A percentile compares a stretch with the other conserved stretches of the same genome.
These are phyloP conservation scores for Diaporthe humulicola DNA, from an alignment of 2,329 filamentous ascomycete species.

Conservation along the genomic window DNA sequence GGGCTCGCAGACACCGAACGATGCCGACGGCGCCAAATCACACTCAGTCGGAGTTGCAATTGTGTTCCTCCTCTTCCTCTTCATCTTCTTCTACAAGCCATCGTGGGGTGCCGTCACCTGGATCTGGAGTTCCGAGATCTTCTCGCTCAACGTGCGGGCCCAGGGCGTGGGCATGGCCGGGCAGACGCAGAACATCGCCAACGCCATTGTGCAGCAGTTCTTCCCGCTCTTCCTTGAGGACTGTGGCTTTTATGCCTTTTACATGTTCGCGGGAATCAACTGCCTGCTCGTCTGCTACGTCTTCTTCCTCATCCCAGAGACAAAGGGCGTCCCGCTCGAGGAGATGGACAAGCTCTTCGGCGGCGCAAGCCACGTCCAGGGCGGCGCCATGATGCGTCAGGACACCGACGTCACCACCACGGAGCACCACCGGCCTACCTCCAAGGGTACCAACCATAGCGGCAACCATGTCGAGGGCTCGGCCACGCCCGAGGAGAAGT, in stretches of 20 bases:
- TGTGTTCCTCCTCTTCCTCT: constrained; percentile 74
- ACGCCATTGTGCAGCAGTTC: constrained; percentile 73
- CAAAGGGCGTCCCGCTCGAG: constrained; percentile 51
- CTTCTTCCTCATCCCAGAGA: constrained; percentile 51
- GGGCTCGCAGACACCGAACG: constrained; percentile 57
- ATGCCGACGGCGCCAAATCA: constrained; percentile 65
- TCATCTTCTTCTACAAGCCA: constrained; percentile 75
- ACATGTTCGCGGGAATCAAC: constrained; percentile 43
- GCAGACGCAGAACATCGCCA: constrained; percentile 72
- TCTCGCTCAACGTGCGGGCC: constrained; percentile 77
- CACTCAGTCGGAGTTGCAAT: constrained; percentile 73
- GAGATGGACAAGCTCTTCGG: constrained; percentile 53
- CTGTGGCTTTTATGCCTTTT: constrained; percentile 55
- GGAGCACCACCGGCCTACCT: constrained; percentile 41
- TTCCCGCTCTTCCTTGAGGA: constrained; percentile 75
- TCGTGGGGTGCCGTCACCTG: constrained; percentile 76
- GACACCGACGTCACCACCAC: constrained; percentile 42
- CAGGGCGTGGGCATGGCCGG: constrained; percentile 76
- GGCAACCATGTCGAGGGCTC: constrained; percentile 14
- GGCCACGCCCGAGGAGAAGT: constrained; percentile 35
- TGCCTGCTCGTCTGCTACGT: constrained; percentile 46
- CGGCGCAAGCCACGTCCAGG: constrained; percentile 53
- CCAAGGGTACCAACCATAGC: constrained; percentile 22
- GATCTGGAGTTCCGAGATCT: constrained; percentile 77
- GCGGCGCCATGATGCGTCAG: constrained; percentile 47